A percentile compares a stretch with the other conserved stretches of the same genome.
These are phyloP conservation scores for Plasmodiophora brassicae DNA, from an alignment of 208 protist species.

Conservation along the genomic window DNA sequence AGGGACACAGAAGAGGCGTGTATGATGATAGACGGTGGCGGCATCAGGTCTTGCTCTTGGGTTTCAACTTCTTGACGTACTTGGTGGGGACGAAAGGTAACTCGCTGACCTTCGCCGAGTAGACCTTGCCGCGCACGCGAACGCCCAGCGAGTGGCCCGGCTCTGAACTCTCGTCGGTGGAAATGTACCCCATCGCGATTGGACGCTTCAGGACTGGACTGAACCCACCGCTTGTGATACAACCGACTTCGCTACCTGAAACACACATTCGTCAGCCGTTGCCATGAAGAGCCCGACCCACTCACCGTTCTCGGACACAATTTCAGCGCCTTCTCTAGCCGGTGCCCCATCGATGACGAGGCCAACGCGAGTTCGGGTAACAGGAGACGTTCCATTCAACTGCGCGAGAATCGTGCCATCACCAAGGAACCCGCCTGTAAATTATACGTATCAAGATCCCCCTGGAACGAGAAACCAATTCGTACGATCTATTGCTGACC, in stretches of 20 bases:
- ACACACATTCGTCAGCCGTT: neutral
- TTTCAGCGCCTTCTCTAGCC: constrained; percentile 69
- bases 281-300: neutral
- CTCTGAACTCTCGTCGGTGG: constrained; percentile 47
- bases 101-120: constrained; percentile 68
- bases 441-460: too few species aligned
- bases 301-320: constrained; percentile 66
- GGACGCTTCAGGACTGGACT: constrained; percentile 75
- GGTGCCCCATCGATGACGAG: constrained; percentile 78
- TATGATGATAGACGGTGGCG: too few species aligned
- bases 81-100: constrained; percentile 79
- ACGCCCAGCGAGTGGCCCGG: constrained; percentile 47
- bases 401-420: constrained; percentile 24
- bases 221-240: constrained; percentile 79
- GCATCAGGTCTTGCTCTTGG: too few species aligned
- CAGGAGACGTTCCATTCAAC: constrained; percentile 21
- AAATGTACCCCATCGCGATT: constrained; percentile 84
- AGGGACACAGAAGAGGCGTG: too few species aligned
- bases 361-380: constrained; percentile 74
- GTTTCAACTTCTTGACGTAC: constrained; percentile 55
- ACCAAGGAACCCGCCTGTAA: constrained; percentile 5
- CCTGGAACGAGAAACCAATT: neutral
- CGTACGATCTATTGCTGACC: constrained; percentile 79
- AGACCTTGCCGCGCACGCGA: constrained; percentile 72
- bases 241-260: constrained; percentile 66